Percentiles rank a stretch among this genome's conserved stretches.
phyloP scores from a whole-genome alignment of 306 rosid genomes.

The Hylodesmum podocarpum region DNA sequence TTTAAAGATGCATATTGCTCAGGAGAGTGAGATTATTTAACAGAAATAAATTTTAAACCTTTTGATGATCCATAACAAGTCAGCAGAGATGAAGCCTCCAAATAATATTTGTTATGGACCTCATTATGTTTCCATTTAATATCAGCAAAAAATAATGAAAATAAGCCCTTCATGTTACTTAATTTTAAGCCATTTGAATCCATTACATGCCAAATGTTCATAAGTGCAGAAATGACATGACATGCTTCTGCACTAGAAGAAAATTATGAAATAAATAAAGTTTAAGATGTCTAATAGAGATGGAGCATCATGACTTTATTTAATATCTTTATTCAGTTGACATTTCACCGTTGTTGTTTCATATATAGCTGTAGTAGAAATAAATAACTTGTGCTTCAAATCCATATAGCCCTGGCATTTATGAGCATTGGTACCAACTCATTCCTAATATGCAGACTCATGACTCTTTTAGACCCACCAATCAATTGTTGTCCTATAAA shows the following conservation, averaged over 20 bases:
- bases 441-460: constrained; percentile 63
- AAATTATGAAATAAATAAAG: background rate
- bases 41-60: background rate
- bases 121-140: background rate
- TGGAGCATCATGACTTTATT: background rate
- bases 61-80: background rate
- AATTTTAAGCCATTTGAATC: background rate
- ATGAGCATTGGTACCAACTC: constrained; percentile 57
- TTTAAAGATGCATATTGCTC: background rate
- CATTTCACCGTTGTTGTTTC: background rate
- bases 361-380: background rate
- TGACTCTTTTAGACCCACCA: constrained; percentile 61
- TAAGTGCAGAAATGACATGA: background rate
- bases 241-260: background rate
- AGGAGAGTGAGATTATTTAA: too few species aligned
- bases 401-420: constrained; percentile 65
- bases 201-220: background rate
- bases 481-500: constrained; percentile 61
- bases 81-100: background rate
- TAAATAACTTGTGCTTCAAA: constrained; percentile 34
- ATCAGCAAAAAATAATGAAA: background rate
- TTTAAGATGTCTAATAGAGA: background rate
- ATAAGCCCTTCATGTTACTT: background rate
- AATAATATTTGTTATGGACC: background rate
- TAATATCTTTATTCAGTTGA: background rate